Evolutionary conservation across 352 stramenopile species (phyloP).

Genomic region (Phytophthora foliorum): DNA sequence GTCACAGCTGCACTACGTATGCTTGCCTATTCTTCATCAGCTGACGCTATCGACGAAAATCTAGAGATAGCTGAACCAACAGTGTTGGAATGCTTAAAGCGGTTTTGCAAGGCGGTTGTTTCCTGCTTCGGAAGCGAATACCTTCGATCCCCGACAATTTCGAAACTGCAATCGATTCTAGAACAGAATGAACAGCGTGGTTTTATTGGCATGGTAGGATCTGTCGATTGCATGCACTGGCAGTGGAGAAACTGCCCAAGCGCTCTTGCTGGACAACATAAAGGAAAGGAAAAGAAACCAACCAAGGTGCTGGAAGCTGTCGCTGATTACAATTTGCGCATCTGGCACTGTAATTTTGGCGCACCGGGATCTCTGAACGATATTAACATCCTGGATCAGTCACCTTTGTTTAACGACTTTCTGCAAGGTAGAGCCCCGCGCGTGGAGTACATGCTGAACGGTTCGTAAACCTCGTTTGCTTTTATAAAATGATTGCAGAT

Average conservation of each 20-base stretch:
- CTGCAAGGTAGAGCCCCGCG: not conserved
- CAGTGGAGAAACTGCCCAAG: conserved; percentile 5
- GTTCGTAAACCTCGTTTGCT: conserved; percentile 3
- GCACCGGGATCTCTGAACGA: conserved; percentile 20
- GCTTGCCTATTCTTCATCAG: not conserved
- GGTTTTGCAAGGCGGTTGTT: not conserved
- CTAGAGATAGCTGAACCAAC: not conserved
- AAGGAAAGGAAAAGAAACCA: conserved; percentile 26
- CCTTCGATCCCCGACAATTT: not conserved
- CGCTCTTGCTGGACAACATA: no score
- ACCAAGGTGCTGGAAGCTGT: conserved; percentile 23
- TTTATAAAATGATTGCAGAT: no score
- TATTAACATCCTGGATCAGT: conserved; percentile 31
- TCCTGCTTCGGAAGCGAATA: not conserved
- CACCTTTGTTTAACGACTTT: conserved; percentile 12
- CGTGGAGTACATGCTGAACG: not conserved
- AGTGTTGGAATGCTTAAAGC: not conserved
- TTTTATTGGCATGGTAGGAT: conserved; percentile 12
- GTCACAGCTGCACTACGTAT: not conserved
- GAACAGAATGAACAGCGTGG: not conserved
- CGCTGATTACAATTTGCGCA: conserved; percentile 16
- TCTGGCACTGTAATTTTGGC: conserved; percentile 37
- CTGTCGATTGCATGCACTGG: conserved; percentile 13
- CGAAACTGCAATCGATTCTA: no score
- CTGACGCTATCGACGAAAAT: not conserved